phyloP scores from a whole-genome alignment of 1,284 basidiomycete species.

The Mrakiaceae sp. region DNA sequence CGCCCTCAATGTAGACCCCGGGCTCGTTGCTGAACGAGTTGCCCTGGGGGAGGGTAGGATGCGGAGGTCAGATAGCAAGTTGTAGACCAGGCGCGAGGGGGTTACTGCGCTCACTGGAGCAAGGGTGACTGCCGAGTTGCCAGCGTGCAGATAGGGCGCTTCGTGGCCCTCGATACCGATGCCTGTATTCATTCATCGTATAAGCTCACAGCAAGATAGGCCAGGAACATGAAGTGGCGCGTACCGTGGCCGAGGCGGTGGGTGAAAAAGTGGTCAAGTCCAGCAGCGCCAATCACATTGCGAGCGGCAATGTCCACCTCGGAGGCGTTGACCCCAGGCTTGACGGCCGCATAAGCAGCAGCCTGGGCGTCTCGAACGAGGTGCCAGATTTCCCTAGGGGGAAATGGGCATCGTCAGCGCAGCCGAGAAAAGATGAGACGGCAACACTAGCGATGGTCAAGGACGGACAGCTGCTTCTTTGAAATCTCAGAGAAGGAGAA shows the following conservation, averaged over 20 bases:
- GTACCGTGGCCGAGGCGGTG: conserved; percentile 67
- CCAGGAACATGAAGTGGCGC: conserved; percentile 19
- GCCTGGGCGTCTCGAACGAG: conserved; percentile 54
- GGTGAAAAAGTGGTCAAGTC: conserved; percentile 56
- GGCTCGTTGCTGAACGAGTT: conserved; percentile 75
- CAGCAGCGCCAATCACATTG: conserved; percentile 38
- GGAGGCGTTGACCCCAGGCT: conserved; percentile 43
- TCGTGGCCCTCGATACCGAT: conserved; percentile 76
- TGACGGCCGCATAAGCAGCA: conserved; percentile 44
- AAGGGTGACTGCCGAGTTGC: conserved; percentile 39
- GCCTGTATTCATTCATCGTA: conserved; percentile 38
- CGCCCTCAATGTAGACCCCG: conserved; percentile 64
- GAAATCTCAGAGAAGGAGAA: conserved; percentile 49
- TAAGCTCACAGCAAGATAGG: not conserved
- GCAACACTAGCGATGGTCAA: not conserved
- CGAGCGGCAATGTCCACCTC: conserved; percentile 60
- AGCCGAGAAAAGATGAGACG: not conserved
- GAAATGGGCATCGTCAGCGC: not conserved
- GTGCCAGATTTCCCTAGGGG: conserved; percentile 45
- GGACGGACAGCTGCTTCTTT: conserved; percentile 36
- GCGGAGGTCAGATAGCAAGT: not conserved
- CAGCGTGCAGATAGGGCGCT: conserved; percentile 62
- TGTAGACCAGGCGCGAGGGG: not conserved
- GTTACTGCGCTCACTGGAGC: not conserved
- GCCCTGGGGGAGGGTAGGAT: conserved; percentile 36